These are phyloP conservation scores for Lachnellula occidentalis DNA, from an alignment of 2,329 filamentous ascomycete genomes.

Conservation along the genomic window DNA sequence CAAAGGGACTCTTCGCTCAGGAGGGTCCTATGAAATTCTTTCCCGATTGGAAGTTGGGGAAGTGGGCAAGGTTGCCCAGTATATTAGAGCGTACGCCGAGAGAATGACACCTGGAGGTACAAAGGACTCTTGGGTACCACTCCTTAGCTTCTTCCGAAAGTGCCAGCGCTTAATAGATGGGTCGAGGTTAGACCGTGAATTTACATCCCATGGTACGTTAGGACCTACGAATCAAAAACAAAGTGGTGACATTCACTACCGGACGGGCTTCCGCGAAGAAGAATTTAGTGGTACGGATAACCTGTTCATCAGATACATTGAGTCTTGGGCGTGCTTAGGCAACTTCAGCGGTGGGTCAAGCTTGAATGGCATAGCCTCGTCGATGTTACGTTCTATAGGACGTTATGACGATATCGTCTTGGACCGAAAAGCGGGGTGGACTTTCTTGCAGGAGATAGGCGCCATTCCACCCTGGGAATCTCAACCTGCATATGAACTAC, in stretches of 20 bases:
- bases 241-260: conserved; percentile 5
- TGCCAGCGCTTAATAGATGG: conserved; percentile 46
- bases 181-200: conserved; percentile 44
- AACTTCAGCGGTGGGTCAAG: conserved; percentile 48
- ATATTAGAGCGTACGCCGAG: conserved; percentile 51
- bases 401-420: conserved; percentile 51
- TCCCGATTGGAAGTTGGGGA: conserved; percentile 48
- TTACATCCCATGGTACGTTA: conserved; percentile 47
- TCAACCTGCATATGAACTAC: conserved; percentile 53
- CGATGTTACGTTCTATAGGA: conserved; percentile 55
- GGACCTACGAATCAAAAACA: conserved; percentile 30
- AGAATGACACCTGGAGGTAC: conserved; percentile 21
- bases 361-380: conserved; percentile 56
- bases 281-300: conserved; percentile 10
- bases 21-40: conserved; percentile 57
- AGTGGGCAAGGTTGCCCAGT: conserved; percentile 44
- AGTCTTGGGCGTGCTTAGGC: conserved; percentile 58
- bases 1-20: conserved; percentile 43
- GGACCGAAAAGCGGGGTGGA: conserved; percentile 46
- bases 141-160: conserved; percentile 41
- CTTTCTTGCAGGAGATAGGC: conserved; percentile 72
- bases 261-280: conserved; percentile 5
- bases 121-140: not conserved
- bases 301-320: conserved; percentile 54
- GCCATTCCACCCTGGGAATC: conserved; percentile 68